phyloP scores from a whole-genome alignment of 2,329 filamentous ascomycete genomes.

The Ascochyta koolunga region DNA sequence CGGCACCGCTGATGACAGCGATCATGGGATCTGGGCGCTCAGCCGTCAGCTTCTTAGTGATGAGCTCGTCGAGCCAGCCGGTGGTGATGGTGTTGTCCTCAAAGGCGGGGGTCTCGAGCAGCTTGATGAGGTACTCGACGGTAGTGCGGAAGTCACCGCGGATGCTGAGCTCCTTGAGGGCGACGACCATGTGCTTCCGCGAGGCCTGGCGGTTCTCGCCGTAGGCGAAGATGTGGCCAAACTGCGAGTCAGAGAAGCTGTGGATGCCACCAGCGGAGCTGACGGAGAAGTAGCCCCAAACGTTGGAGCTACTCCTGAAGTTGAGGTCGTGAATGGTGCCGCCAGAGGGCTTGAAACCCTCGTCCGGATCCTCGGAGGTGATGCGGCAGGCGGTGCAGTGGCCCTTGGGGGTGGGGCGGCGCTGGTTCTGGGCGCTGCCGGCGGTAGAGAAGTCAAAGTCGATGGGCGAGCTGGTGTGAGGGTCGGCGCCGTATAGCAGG shows the following conservation, averaged over 20 bases:
- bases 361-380: conserved; percentile 96
- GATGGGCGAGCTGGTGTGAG: conserved; percentile 82
- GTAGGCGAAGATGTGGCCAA: conserved; percentile 99
- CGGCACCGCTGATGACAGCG: conserved; percentile 93
- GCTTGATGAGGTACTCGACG: conserved; percentile 98
- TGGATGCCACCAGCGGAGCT: conserved; percentile 96
- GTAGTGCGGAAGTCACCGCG: conserved; percentile 99
- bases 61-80: conserved; percentile 97
- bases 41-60: conserved; percentile 95
- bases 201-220: conserved; percentile 96
- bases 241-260: conserved; percentile 98
- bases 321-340: conserved; percentile 99
- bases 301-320: conserved; percentile 97
- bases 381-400: conserved; percentile 99
- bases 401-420: conserved; percentile 89
- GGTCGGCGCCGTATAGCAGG: conserved; percentile 93
- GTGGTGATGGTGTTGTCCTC: conserved; percentile 99
- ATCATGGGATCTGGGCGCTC: conserved; percentile 93
- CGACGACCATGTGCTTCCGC: conserved; percentile 98
- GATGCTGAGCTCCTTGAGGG: conserved; percentile 97
- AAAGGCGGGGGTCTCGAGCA: conserved; percentile 96
- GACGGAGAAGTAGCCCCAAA: conserved; percentile 99
- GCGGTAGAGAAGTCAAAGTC: conserved; percentile 96
- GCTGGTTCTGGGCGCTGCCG: conserved; percentile 81
- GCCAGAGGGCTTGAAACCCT: conserved; percentile 99